Evolutionary conservation across 768 basidiomycete species (phyloP).

Genomic region (Mycena haematopus): DNA sequence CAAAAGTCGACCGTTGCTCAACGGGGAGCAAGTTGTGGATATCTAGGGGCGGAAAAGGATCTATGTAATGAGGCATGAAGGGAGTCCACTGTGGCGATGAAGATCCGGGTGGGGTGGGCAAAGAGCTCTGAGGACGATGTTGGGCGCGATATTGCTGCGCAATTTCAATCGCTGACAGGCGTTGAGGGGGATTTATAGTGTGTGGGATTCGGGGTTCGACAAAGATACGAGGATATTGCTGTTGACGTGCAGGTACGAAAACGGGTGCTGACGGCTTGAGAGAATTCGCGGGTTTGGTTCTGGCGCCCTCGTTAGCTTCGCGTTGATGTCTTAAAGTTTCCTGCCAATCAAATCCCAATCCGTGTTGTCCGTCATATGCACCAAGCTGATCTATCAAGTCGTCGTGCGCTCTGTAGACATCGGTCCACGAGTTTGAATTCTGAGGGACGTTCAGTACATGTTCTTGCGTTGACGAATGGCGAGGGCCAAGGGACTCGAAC

Average conservation of each 20-base stretch:
- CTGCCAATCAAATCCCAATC: slow-evolving; percentile 34
- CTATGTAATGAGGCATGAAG: slow-evolving; percentile 52
- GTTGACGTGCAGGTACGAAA: slow-evolving; percentile 40
- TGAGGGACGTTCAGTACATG: slow-evolving; percentile 7
- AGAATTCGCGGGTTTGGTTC: slow-evolving; percentile 20
- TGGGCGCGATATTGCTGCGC: slow-evolving; percentile 53
- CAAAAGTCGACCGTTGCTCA: slow-evolving; percentile 12
- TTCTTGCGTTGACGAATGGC: slow-evolving; percentile 17
- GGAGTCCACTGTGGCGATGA: slow-evolving; percentile 72
- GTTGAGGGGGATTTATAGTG: slow-evolving; percentile 35
- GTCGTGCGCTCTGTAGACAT: slow-evolving; percentile 17
- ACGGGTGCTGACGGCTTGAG: slow-evolving; percentile 44
- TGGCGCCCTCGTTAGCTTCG: slow-evolving; percentile 7
- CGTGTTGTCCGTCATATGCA: slow-evolving; percentile 24
- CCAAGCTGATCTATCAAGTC: slow-evolving; percentile 23
- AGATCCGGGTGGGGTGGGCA: slow-evolving; percentile 67
- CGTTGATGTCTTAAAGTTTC: slow-evolving; percentile 23
- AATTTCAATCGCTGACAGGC: slow-evolving; percentile 53
- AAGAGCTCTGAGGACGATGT: slow-evolving; percentile 41
- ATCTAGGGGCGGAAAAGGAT: slow-evolving; percentile 48
- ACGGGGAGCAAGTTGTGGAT: slow-evolving; percentile 25
- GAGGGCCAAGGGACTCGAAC: slow-evolving; percentile 28
- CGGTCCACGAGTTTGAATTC: slow-evolving; percentile 24
- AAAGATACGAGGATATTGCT: slow-evolving; percentile 44
- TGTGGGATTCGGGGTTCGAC: slow-evolving; percentile 45